Evolutionary conservation across 768 basidiomycete genomes (phyloP).

Genomic region (Mycena polygramma): DNA sequence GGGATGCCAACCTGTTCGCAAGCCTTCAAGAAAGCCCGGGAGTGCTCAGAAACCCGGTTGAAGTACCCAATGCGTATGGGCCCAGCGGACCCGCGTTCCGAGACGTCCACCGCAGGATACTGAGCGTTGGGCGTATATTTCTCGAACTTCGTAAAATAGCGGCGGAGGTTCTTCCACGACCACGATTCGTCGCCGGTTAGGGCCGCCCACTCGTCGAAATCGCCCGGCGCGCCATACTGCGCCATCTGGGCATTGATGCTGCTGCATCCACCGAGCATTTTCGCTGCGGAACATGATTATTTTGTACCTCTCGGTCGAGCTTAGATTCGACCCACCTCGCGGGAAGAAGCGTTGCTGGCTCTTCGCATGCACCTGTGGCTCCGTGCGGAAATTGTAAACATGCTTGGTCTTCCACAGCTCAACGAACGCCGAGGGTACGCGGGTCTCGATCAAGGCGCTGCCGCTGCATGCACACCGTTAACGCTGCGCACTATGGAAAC

Average conservation of each 20-base stretch:
- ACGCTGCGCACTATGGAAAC: background rate
- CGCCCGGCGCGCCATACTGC: constrained; percentile 77
- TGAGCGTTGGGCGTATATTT: constrained; percentile 62
- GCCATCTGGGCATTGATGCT: constrained; percentile 74
- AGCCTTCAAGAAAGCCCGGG: constrained; percentile 68
- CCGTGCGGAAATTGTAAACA: constrained; percentile 69
- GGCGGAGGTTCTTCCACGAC: constrained; percentile 68
- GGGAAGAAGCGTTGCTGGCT: constrained; percentile 71
- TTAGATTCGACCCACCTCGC: constrained; percentile 58
- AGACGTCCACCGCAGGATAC: constrained; percentile 65
- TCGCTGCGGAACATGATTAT: constrained; percentile 53
- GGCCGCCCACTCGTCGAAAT: constrained; percentile 77
- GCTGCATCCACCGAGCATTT: constrained; percentile 77
- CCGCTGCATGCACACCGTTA: constrained; percentile 51
- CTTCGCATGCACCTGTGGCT: constrained; percentile 64
- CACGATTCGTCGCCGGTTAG: constrained; percentile 70
- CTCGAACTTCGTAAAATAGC: constrained; percentile 79
- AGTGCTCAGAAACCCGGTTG: constrained; percentile 58
- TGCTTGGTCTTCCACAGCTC: constrained; percentile 60
- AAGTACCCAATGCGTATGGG: constrained; percentile 73
- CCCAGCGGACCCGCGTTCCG: constrained; percentile 62
- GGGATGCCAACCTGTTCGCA: constrained; percentile 69
- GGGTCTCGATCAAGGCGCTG: constrained; percentile 52
- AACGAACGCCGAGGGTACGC: constrained; percentile 59
- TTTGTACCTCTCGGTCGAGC: background rate